Percentiles rank a stretch among this genome's conserved stretches.
These are phyloP conservation scores for Phytomonas francai DNA, from an alignment of 208 protist genomes.

Conservation along the genomic window DNA sequence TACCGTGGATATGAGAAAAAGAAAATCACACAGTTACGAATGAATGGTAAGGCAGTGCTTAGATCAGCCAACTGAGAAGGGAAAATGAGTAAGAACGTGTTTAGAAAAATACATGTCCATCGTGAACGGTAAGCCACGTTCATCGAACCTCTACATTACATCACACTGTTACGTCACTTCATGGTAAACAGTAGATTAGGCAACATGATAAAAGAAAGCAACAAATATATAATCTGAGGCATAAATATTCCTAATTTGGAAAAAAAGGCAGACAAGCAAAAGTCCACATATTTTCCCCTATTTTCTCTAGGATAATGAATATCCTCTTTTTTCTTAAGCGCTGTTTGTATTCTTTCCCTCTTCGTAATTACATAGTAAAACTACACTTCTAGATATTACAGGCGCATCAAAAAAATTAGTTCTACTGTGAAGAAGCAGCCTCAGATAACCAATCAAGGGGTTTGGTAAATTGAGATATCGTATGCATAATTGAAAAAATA, in stretches of 20 bases:
- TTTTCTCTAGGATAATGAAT: not conserved
- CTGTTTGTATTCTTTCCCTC: not conserved
- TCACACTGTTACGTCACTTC: not conserved
- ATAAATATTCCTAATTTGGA: conserved; percentile 7
- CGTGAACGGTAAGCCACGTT: not conserved
- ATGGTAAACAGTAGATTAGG: not conserved
- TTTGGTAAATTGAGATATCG: too few relatives aligned
- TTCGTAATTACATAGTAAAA: not conserved
- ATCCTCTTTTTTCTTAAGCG: not conserved
- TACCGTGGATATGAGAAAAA: not conserved
- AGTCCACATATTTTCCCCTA: conserved; percentile 1
- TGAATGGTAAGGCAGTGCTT: not conserved
- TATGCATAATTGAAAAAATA: not conserved
- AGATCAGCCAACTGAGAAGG: not conserved
- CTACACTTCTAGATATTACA: not conserved
- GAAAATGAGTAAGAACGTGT: not conserved
- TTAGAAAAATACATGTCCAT: not conserved
- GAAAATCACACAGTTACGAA: not conserved
- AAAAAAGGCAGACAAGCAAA: conserved; percentile 11
- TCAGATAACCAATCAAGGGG: not conserved
- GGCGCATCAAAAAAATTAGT: not conserved
- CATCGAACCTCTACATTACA: not conserved
- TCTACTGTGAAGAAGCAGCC: not conserved
- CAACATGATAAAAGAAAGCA: not conserved
- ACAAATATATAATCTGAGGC: conserved; percentile 9